Evolutionary conservation across 345 rosid genomes (phyloP), one percentile per base, ranked within the genome.

Genomic region (Camelina hispida): DNA sequence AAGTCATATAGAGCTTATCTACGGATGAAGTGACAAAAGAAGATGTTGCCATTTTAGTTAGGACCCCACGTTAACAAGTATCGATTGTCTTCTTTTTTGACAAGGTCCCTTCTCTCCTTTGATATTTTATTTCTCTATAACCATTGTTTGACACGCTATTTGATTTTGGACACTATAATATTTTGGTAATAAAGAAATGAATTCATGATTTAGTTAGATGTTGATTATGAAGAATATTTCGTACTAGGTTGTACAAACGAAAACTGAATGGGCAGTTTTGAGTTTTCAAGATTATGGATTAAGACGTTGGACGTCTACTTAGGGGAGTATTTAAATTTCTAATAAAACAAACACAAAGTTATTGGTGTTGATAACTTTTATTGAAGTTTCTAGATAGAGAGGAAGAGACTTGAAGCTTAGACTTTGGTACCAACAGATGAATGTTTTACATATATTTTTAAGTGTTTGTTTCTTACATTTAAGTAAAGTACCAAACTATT

Each of bases 371-470:
- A 62, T 25, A 25, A 9, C 34, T 62, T 38, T 62, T 72, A n/a
- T 44, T 46, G 10, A 65, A 11, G 30, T 47, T 25, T 43, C 4
- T 5, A 22, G 38, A 73, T 11, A 22, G 35, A 65, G 32, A 23
- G 16, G 59, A 66, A 15, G 43, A 74, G 7, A 23, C 66, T 68
- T 75, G 38, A 75, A 75, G 62, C 68, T 60, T 20, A 75, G 68
- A 30, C 18, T 68, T 68, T 60, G 55, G 38, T 40, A 75, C 68
- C 61, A 35, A 40, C 18, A 37, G 3, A 23, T 37, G 60, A 66
- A 59, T 59, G 42, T 47, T 67, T 66, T 66, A 23, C 53, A 67
- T 65, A 67, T 56, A 66, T 47, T 46, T 66, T 66, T 74, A 10
- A 14, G 9, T 16, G 9, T 13, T 28, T 30, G 30, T 40, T 30